A percentile compares a stretch with the other conserved stretches of the same genome.
Conservation (phyloP, 257 asterid species). For the Lycium ferocissimum region DNA sequence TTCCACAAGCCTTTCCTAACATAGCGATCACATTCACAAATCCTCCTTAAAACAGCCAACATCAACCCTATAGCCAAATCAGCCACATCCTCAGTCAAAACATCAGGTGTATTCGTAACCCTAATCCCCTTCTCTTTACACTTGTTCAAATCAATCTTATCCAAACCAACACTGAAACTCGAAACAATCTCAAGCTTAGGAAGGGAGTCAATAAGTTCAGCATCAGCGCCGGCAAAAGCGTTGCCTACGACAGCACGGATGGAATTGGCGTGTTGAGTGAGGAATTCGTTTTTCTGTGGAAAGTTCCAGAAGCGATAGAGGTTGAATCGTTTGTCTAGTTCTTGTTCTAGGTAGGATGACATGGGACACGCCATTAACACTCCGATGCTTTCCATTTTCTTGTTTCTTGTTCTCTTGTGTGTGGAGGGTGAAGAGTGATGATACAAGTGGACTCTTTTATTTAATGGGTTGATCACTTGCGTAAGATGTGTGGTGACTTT, state of each 20-base stretch:
- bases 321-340: constrained; percentile 70
- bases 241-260: constrained; percentile 78
- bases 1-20: constrained; percentile 79
- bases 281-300: constrained; percentile 53
- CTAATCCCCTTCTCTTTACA: constrained; percentile 78
- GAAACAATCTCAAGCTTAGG: constrained; percentile 80
- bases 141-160: constrained; percentile 73
- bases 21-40: constrained; percentile 66
- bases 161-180: constrained; percentile 80
- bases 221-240: constrained; percentile 57
- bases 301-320: constrained; percentile 72
- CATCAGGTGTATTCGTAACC: constrained; percentile 91
- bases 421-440: not conserved
- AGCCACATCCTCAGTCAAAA: constrained; percentile 91
- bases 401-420: not conserved
- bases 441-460: not conserved
- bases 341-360: constrained; percentile 64
- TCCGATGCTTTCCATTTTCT: constrained; percentile 62
- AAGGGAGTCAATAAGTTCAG: constrained; percentile 63
- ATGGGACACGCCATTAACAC: constrained; percentile 71
- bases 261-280: constrained; percentile 53
- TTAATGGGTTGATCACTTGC: not conserved
- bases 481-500: constrained; percentile 4
- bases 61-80: constrained; percentile 84
- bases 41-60: constrained; percentile 68